phyloP scores from a whole-genome alignment of 2,329 filamentous ascomycete species.

The Leptographium flavum region DNA sequence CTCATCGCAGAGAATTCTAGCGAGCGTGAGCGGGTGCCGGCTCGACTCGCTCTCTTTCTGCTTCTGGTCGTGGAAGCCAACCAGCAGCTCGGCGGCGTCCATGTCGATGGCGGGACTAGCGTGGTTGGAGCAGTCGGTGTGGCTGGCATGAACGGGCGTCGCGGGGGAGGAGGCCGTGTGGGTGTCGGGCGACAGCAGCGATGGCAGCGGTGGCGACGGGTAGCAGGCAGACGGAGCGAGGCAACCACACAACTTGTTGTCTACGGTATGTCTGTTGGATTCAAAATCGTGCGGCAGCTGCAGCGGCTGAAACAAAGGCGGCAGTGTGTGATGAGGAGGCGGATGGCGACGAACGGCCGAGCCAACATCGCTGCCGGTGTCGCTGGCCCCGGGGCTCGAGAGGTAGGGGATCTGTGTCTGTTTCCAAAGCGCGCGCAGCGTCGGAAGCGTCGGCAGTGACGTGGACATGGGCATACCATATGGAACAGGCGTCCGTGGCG shows the following conservation, averaged over 20 bases:
- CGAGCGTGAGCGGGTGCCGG: background rate
- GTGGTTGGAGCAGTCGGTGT: background rate
- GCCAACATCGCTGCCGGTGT: background rate
- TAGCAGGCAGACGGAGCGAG: background rate
- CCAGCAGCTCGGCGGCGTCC: constrained; percentile 6
- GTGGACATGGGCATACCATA: too few relatives aligned
- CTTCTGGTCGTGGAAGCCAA: constrained; percentile 1
- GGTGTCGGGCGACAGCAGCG: too few relatives aligned
- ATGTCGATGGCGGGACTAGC: constrained; percentile 1
- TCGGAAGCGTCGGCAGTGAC: too few relatives aligned
- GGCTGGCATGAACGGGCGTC: too few relatives aligned
- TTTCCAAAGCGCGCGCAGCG: too few relatives aligned
- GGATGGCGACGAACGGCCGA: background rate
- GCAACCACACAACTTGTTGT: background rate
- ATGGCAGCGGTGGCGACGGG: background rate
- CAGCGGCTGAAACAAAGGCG: background rate
- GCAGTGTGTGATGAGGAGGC: background rate
- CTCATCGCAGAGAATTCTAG: background rate
- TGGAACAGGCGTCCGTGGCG: background rate
- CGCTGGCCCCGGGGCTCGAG: background rate
- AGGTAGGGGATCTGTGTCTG: too few relatives aligned
- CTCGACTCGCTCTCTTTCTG: background rate
- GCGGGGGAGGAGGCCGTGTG: too few relatives aligned
- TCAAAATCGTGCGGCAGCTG: background rate
- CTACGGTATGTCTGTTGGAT: background rate